Evolutionary conservation across 2,329 filamentous ascomycete genomes (phyloP), one percentile per base, ranked within the genome.

Genomic region (Colletotrichum noveboracense): DNA sequence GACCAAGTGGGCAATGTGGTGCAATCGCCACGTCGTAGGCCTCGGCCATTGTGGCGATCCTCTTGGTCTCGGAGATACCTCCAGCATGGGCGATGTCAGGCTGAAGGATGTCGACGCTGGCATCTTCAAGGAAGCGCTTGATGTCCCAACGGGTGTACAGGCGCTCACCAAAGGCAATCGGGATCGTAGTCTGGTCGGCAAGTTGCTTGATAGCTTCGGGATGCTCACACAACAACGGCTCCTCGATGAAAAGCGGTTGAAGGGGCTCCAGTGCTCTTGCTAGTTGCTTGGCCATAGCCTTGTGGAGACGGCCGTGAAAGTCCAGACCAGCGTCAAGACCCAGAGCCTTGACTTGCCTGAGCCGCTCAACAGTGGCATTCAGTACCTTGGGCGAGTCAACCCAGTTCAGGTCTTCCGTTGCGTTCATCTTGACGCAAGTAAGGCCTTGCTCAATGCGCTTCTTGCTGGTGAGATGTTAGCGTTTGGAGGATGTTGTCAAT

Each of bases 281-380:
- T 8, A 94, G 87, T 79, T 94, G 92, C 79, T 93, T 93, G 4
- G 92, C 92, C 92, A 94, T 94, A 24, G 92, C 91, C 77, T 92
- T 93, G 84, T 94, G 93, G 9, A 94, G 85, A 34, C 92, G 89
- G 30, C 93, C 93, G 80, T 94, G 93, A 84, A 94, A 94, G 80
- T 94, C 93, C 56, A 94, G 87, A 6, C 90, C 93, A 6, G 88
- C 92, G 76, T 94, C 92, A 79, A 94, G 88, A 4, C 92, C 92
- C 0, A 93, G 83, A 0, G 86, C 85, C 81, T 93, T 94, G 34
- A 94, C 92, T 0, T 88, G 87, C 80, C 91, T 89, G 9, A 94
- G 84, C 13, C 93, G 87, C 75, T 93, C 89, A 6, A 94, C 90
- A 56, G 89, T 90, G 6, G 88, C 85, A 61, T 91, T 85, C 0